phyloP scores from a whole-genome alignment of 805 yeast genomes.

The Suhomyces faveliae region DNA sequence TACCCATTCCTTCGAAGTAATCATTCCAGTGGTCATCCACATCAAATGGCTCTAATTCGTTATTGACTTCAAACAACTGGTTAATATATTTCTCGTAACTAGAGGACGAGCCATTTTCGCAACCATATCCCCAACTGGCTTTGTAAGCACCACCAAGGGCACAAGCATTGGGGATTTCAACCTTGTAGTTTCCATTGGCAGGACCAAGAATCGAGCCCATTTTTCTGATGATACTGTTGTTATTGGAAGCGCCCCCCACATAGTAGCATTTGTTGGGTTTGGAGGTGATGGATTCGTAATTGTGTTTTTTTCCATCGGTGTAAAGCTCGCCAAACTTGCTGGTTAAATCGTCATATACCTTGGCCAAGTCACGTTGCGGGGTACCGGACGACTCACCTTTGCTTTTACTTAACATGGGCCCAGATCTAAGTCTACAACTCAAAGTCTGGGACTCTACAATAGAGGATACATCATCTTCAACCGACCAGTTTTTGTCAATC shows the following conservation, averaged over 20 bases:
- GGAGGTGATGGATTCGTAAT: slow-evolving; percentile 41
- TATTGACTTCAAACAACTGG: slow-evolving; percentile 44
- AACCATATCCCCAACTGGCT: slow-evolving; percentile 66
- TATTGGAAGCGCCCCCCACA: slow-evolving; percentile 87
- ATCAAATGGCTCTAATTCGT: slow-evolving; percentile 43
- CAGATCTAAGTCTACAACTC: slow-evolving; percentile 75
- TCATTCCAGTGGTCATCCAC: slow-evolving; percentile 46
- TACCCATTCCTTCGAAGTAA: slow-evolving; percentile 52
- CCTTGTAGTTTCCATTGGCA: slow-evolving; percentile 59
- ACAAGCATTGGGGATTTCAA: slow-evolving; percentile 85
- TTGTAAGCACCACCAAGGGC: slow-evolving; percentile 89
- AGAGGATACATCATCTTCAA: slow-evolving; percentile 64
- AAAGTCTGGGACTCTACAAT: slow-evolving; percentile 87
- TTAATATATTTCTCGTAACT: slow-evolving; percentile 43
- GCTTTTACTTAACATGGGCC: slow-evolving; percentile 61
- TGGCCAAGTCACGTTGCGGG: slow-evolving; percentile 6
- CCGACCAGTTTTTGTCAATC: slow-evolving; percentile 36
- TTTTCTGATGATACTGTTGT: slow-evolving; percentile 61
- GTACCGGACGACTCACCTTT: not conserved
- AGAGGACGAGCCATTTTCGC: slow-evolving; percentile 28
- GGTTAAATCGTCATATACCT: slow-evolving; percentile 26
- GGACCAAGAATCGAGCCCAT: slow-evolving; percentile 74
- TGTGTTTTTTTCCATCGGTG: slow-evolving; percentile 52
- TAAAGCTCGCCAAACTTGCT: slow-evolving; percentile 40
- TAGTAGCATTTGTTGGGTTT: slow-evolving; percentile 70